Conservation (phyloP, 1,284 basidiomycete genomes). For the Ustilago vetiveriae region DNA sequence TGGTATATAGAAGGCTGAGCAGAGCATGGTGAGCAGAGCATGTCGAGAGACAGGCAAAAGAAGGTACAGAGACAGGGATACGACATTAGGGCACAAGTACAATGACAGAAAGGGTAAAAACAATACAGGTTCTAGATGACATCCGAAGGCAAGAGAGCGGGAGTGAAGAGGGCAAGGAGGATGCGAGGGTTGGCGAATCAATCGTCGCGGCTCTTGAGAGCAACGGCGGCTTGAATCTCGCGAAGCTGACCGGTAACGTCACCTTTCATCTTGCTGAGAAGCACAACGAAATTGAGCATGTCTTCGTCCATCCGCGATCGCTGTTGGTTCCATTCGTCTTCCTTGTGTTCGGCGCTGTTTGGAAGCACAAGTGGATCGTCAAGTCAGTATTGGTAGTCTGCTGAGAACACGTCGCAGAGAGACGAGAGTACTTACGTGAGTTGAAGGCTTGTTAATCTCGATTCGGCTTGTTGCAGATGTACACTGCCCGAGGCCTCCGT, state of each 20-base stretch:
- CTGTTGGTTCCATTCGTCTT: constrained; percentile 46
- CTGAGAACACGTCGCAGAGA: not conserved
- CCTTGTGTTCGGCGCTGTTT: constrained; percentile 36
- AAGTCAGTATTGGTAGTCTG: not conserved
- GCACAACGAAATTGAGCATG: constrained; percentile 51
- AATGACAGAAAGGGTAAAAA: not conserved
- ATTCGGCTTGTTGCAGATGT: constrained; percentile 46
- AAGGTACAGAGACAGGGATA: not conserved
- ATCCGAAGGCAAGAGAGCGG: not conserved
- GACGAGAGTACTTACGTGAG: constrained; percentile 11
- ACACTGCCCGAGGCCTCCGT: constrained; percentile 44
- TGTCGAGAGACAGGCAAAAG: not conserved
- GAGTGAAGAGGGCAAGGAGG: not conserved
- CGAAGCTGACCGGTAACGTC: constrained; percentile 44
- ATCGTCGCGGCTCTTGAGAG: constrained; percentile 50
- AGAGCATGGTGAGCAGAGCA: not conserved
- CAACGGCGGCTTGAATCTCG: constrained; percentile 47
- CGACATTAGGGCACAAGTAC: not conserved
- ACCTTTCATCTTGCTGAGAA: constrained; percentile 52
- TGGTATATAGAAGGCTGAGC: no score
- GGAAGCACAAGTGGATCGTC: not conserved
- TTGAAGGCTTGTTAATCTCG: constrained; percentile 39
- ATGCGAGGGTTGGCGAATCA: constrained; percentile 1
- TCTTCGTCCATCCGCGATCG: constrained; percentile 50
- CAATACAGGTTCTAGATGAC: constrained; percentile 1